phyloP scores from a whole-genome alignment of 495 filamentous ascomycete genomes.

The Penicillium waksmanii region DNA sequence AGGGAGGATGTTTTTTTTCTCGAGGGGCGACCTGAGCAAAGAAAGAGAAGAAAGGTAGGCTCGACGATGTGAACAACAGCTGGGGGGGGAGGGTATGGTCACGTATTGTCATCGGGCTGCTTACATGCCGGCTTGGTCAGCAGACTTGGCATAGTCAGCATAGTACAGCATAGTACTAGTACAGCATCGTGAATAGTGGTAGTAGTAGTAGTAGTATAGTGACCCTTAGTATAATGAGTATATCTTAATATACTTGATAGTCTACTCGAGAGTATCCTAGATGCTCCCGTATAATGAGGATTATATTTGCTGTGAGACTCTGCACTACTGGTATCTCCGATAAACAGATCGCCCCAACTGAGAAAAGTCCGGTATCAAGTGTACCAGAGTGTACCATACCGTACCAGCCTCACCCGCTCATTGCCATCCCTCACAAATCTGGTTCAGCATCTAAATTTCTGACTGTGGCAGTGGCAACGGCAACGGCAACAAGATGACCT shows the following conservation, averaged over 20 bases:
- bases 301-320: too few species aligned
- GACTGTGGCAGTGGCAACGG: slow-evolving; percentile 21
- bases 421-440: slow-evolving; percentile 12
- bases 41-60: slow-evolving; percentile 20
- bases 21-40: slow-evolving; percentile 14
- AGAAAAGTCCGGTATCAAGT: slow-evolving; percentile 16
- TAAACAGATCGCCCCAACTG: too few species aligned
- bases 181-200: too few species aligned
- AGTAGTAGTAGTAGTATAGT: too few species aligned
- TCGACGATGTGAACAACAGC: neutral
- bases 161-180: neutral
- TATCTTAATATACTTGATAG: too few species aligned
- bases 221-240: too few species aligned
- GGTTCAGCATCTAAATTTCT: slow-evolving; percentile 31
- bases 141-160: slow-evolving; percentile 1
- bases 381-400: neutral
- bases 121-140: slow-evolving; percentile 19
- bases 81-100: neutral
- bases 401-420: slow-evolving; percentile 16
- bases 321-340: too few species aligned
- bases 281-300: too few species aligned
- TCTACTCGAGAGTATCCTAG: too few species aligned
- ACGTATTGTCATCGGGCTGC: slow-evolving; percentile 1
- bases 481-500: neutral
- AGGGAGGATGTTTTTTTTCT: slow-evolving; percentile 16